Base-by-base conservation (phyloP, 2,329 filamentous ascomycete genomes). In the Ophiostoma novo-ulmi region DNA sequence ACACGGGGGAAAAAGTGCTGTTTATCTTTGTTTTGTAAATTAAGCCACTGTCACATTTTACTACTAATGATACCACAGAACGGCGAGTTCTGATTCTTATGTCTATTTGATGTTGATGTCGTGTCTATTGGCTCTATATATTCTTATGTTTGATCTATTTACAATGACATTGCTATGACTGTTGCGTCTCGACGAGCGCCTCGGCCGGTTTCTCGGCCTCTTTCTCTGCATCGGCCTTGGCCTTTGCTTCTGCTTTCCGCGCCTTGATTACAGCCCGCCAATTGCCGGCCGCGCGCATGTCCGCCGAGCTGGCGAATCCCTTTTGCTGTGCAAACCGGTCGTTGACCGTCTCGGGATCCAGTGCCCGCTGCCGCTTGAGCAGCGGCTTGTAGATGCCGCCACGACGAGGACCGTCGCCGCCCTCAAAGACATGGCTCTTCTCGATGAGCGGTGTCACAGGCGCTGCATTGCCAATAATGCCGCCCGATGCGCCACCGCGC, bases 271-370 rank as follows among this genome's bases (percentile, higher is more conserved):
- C 76, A 3, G 73, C 75, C 39, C 78, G 75, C 79, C 78, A 80
- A 73, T 78, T 78, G 71, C 78, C 77, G 20, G 78, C 78, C 17
- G 76, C 75, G 69, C 79, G 76, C 81, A 85, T 81, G 70, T 86
- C 86, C 70, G 83, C 83, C 1, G 84, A 80, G 72, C 79, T 81
- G 52, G 80, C 80, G 74, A 85, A 88, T 0, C 89, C 88, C 77
- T 86, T 88, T 71, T 82, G 82, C 75, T 84, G 80, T n/a, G 89
- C 88, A 78, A 86, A 90, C 74, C 81, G 82, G 73, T 89, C 85
- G 74, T 89, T 88, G 69, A 85, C 80, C 77, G 86, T 85, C 73
- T 85, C 82, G 10, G 85, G 83, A 65, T 82, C 78, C 69, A 84
- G 80, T 72, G 86, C 78, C 72, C 81, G 76, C 71, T 79, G 78